Base-by-base conservation (phyloP, 345 rosid genomes). In the Eucalyptus caleyi region DNA sequence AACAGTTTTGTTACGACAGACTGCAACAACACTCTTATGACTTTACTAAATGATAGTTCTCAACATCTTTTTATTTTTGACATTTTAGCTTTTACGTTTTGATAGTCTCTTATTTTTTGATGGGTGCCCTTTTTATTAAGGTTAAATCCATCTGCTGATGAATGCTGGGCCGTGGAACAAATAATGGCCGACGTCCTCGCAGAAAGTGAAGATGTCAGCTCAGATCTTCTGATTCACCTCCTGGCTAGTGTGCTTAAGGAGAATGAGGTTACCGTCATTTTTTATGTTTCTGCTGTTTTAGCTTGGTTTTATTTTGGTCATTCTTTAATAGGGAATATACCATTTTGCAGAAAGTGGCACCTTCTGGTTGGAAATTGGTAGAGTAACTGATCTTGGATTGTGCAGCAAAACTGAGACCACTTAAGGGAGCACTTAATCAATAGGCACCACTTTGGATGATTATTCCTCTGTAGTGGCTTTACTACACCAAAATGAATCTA, bases 161-260 rank as follows among this genome's bases (percentile, higher is more conserved):
- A 94, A 80, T 91, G 82, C 88, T 45, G 87, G 42, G 93, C 97
- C 32, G 95, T 96, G 97, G 99, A 94, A 86, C 90, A 93, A 90
- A 94, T 95, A 86, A 95, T 96, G 99, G 93, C 94, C 16, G 50
- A 93, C 80, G 91, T 94, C 56, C 89, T 96, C 50, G 93, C 92
- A 87, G 94, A 96, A 95, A 94, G 93, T 87, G 98, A 96, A 26
- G 93, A 91, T 37, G 87, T 96, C 53, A 92, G 96, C 49, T 27
- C 80, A 86, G 95, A 90, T 90, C 93, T 96, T 90, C 95, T 96
- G 53, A 87, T 87, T 81, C 87, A 80, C 50, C 97, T 96, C 89
- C 91, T 96, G 91, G 49, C 49, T 45, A 45, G 49, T 45, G 49
- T 45, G 49, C 49, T 9, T 45, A 10, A 45, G 49, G 49, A 45